Conservation (phyloP, 2,329 filamentous ascomycete genomes). For the Diaporthe batatas region DNA sequence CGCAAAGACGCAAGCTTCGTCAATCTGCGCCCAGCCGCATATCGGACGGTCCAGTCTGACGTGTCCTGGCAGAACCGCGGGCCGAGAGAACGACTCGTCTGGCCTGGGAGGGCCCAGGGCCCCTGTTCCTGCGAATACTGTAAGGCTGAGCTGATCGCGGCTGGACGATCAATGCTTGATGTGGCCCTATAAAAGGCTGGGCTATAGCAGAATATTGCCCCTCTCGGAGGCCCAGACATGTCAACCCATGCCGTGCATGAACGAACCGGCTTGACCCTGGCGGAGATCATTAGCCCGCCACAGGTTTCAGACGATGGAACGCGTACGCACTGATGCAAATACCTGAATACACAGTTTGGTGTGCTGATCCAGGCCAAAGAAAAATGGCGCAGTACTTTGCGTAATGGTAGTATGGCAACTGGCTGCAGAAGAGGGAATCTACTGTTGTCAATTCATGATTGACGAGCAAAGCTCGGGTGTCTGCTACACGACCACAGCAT, state of each 20-base stretch:
- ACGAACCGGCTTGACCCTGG: constrained; percentile 26
- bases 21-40: constrained; percentile 11
- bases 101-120: background rate
- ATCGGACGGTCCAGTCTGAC: constrained; percentile 27
- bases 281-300: constrained; percentile 25
- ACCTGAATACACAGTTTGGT: constrained; percentile 13
- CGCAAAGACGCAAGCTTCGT: background rate
- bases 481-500: no score
- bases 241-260: constrained; percentile 9
- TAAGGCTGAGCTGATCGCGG: constrained; percentile 17
- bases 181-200: background rate
- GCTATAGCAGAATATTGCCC: no score
- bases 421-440: background rate
- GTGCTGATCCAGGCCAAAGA: constrained; percentile 11
- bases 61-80: constrained; percentile 16
- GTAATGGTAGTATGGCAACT: constrained; percentile 1
- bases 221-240: background rate
- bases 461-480: constrained; percentile 2
- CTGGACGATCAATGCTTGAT: constrained; percentile 12
- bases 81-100: background rate
- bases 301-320: constrained; percentile 7
- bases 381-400: background rate
- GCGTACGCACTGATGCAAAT: constrained; percentile 28
- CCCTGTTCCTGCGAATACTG: background rate
- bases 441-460: constrained; percentile 18